Conservation (phyloP, 768 basidiomycete genomes). For the Naganishia friedmannii region DNA sequence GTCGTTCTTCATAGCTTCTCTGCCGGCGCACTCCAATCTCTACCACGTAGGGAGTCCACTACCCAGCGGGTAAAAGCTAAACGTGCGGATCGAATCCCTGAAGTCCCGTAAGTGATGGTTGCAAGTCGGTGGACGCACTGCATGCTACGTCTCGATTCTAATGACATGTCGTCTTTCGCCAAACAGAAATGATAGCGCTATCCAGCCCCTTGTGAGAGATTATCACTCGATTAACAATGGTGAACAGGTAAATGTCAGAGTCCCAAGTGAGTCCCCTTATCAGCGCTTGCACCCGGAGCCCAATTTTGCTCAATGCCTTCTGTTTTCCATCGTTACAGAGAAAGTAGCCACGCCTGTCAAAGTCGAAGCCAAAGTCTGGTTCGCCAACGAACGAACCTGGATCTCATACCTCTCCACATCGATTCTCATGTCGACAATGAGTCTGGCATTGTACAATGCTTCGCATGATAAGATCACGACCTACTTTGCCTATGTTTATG, state of each 20-base stretch:
- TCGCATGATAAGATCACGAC: slow-evolving; percentile 67
- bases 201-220: slow-evolving; percentile 37
- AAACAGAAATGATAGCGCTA: slow-evolving; percentile 17
- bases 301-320: background rate
- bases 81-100: slow-evolving; percentile 49
- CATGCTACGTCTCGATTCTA: background rate
- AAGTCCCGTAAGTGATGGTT: slow-evolving; percentile 36
- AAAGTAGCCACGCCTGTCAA: slow-evolving; percentile 58
- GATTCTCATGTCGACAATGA: slow-evolving; percentile 75
- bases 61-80: slow-evolving; percentile 43
- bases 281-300: background rate
- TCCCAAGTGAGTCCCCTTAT: slow-evolving; percentile 41
- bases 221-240: slow-evolving; percentile 46
- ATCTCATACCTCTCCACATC: slow-evolving; percentile 85
- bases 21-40: slow-evolving; percentile 37
- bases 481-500: slow-evolving; percentile 78
- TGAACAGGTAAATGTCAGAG: slow-evolving; percentile 24
- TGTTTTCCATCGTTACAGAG: slow-evolving; percentile 31
- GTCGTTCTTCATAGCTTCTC: slow-evolving; percentile 38
- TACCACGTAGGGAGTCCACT: slow-evolving; percentile 38
- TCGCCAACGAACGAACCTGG: slow-evolving; percentile 88
- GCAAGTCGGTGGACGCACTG: background rate
- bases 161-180: slow-evolving; percentile 12
- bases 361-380: slow-evolving; percentile 95
- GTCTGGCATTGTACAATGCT: slow-evolving; percentile 79